These are phyloP conservation scores for Backusella mclennaniae DNA, from an alignment of 192 early-diverging fungal genomes.

Conservation along the genomic window DNA sequence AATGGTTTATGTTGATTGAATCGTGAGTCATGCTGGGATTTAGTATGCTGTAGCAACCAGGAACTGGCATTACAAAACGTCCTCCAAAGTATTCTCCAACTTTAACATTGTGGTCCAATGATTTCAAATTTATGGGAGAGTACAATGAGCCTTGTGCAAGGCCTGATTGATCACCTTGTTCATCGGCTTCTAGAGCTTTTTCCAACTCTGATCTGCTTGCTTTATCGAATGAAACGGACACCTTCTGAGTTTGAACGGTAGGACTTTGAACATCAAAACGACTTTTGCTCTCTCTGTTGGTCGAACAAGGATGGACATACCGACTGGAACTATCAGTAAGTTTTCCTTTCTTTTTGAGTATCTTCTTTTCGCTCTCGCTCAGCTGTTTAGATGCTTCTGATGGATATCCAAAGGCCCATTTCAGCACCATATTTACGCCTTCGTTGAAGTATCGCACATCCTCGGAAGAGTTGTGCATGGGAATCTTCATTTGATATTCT, in stretches of 20 bases:
- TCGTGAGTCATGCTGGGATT: constrained; percentile 20
- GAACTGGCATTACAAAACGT: constrained; percentile 30
- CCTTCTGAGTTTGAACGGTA: not conserved
- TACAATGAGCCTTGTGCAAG: not conserved
- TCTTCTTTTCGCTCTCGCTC: not conserved
- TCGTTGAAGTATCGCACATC: not conserved
- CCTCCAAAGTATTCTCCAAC: constrained; percentile 25
- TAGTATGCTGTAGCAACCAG: constrained; percentile 16
- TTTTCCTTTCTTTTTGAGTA: not conserved
- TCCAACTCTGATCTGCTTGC: not conserved
- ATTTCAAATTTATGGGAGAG: constrained; percentile 22
- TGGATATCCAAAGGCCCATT: constrained; percentile 18
- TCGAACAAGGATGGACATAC: not conserved
- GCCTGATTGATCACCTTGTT: not conserved
- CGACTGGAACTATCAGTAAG: not conserved
- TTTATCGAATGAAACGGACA: not conserved
- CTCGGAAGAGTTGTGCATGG: not conserved
- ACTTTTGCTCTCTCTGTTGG: not conserved
- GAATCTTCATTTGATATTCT: constrained; percentile 9
- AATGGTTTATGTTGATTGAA: constrained; percentile 19
- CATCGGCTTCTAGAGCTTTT: not conserved
- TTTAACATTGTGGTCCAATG: constrained; percentile 12
- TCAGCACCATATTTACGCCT: not conserved
- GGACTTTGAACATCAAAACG: not conserved
- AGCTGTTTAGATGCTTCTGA: not conserved